Percentiles rank a stretch among this genome's conserved stretches.
These are phyloP conservation scores for Plasmodium chabaudi DNA, from an alignment of 169 alveolate species.

Conservation along the genomic window DNA sequence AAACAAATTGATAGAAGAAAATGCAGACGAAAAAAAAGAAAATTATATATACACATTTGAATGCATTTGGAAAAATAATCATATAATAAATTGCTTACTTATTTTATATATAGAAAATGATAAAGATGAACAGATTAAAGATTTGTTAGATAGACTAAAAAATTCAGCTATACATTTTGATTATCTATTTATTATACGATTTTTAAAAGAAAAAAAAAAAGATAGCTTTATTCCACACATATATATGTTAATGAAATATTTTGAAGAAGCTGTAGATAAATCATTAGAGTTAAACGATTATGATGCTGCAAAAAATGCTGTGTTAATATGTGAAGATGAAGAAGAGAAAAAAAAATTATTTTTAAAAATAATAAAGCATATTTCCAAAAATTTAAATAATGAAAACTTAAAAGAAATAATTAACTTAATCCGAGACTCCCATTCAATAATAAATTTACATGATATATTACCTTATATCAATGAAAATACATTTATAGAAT, in stretches of 20 bases:
- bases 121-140: conserved; percentile 54
- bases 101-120: conserved; percentile 72
- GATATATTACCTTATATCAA: conserved; percentile 73
- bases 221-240: conserved; percentile 73
- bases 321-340: conserved; percentile 64
- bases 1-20: conserved; percentile 68
- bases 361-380: conserved; percentile 64
- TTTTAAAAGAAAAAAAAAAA: conserved; percentile 74
- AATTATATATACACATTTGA: conserved; percentile 72
- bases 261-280: conserved; percentile 76
- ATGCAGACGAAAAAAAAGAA: conserved; percentile 43
- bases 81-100: conserved; percentile 59
- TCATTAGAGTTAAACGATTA: conserved; percentile 70
- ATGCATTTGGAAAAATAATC: conserved; percentile 74
- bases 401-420: conserved; percentile 73
- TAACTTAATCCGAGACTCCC: conserved; percentile 60
- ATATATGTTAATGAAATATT: conserved; percentile 74
- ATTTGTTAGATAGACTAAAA: conserved; percentile 56
- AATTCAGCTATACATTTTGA: conserved; percentile 60
- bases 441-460: conserved; percentile 70
- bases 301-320: conserved; percentile 68
- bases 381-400: conserved; percentile 70
- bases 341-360: conserved; percentile 78
- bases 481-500: conserved; percentile 58
- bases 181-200: conserved; percentile 63